Evolutionary conservation across 768 basidiomycete genomes (phyloP), one percentile per base, ranked within the genome.

Genomic region (Piloderma croceum): DNA sequence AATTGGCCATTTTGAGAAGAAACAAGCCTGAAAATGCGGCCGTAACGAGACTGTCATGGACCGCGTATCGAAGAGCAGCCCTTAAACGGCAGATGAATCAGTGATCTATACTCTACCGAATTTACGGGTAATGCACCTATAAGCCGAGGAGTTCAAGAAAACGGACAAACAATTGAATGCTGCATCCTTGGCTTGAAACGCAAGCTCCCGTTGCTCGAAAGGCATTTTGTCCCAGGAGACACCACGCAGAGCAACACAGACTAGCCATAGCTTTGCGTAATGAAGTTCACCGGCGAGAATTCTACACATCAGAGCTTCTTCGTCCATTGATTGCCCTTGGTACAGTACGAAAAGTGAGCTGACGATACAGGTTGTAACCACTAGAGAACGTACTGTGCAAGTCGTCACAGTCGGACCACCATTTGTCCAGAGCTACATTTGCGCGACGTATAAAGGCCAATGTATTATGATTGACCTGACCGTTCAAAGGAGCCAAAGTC

Each of bases 171-270:
- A 92, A 48, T 81, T 80, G 24, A 84, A 79, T 4, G 92, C 92
- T 0, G 91, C 86, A 53, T 93, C 90, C 64, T 92, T 94, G 20
- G 91, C 92, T 54, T 93, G 88, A 69, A 94, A 93, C 3, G 91
- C 91, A 34, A 94, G 73, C 59, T 94, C 92, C 27, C 90, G 81
- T 56, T 94, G 92, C 60, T 96, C 92, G 45, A 87, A 90, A 3
- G 90, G 81, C 83, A 96, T 90, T 62, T 91, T 92, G 55, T 96
- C 91, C 92, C 91, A 97, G 4, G 87, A 79, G 19, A 85, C 87
- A 13, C 92, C 92, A 44, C 92, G 78, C 34, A 97, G 67, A 10
- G 90, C 90, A 18, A 94, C 83, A 56, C 92, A 96, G 17, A 92
- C 84, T 23, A 94, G 76, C 92, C 92, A 96, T 4, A 97, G 71